Evolutionary conservation across 371 early-diverging fungal species (phyloP).

Genomic region (Capillidium rhysosporum): DNA sequence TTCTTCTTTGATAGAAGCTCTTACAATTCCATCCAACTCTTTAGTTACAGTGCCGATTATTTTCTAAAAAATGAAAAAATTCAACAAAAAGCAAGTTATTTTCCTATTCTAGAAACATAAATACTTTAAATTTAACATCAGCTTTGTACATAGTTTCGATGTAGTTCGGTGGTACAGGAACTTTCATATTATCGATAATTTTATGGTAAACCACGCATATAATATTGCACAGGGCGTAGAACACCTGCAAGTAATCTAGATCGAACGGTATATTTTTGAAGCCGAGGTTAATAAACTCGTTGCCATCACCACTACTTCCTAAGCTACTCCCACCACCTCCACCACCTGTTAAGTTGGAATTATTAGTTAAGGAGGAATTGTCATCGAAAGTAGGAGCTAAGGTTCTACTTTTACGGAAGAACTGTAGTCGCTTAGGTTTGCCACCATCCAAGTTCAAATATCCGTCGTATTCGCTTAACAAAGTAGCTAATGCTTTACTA

Average conservation of each 20-base stretch:
- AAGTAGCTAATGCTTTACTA: neutral
- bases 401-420: neutral
- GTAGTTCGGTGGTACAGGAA: neutral
- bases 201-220: slow-evolving; percentile 5
- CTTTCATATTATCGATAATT: slow-evolving; percentile 1
- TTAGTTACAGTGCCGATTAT: slow-evolving; percentile 2
- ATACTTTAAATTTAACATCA: slow-evolving; percentile 4
- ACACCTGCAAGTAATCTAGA: slow-evolving; percentile 6
- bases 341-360: too few relatives aligned
- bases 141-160: slow-evolving; percentile 1
- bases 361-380: neutral
- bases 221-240: slow-evolving; percentile 5
- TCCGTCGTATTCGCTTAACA: slow-evolving; percentile 3
- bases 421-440: neutral
- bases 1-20: slow-evolving; percentile 1
- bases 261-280: slow-evolving; percentile 5
- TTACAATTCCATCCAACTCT: slow-evolving; percentile 1
- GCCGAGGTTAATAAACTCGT: slow-evolving; percentile 5
- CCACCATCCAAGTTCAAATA: neutral
- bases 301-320: neutral
- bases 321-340: neutral
- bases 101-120: neutral
- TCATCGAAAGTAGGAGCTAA: neutral
- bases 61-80: neutral
- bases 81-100: too few relatives aligned